Percentiles rank a stretch among this genome's conserved stretches.
Evolutionary conservation across 805 yeast genomes (phyloP).

Genomic region (Komagataella pastoris): DNA sequence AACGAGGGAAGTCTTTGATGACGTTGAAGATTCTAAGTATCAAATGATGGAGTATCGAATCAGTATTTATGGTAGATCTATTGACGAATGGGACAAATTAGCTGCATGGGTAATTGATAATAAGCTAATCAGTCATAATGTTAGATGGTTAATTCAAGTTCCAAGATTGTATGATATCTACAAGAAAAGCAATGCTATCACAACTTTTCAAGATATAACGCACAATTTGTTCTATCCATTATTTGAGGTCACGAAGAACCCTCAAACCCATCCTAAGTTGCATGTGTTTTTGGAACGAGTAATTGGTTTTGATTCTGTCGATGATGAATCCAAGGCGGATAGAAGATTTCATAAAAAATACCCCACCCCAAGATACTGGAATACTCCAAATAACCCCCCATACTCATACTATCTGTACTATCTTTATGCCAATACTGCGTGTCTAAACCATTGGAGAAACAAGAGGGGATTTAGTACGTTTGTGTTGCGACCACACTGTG

Average conservation of each 20-base stretch:
- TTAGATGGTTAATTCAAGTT: slow-evolving; percentile 92
- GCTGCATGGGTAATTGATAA: slow-evolving; percentile 95
- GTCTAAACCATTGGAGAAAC: slow-evolving; percentile 75
- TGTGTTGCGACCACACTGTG: slow-evolving; percentile 95
- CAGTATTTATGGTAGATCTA: slow-evolving; percentile 82
- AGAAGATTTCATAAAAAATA: slow-evolving; percentile 68
- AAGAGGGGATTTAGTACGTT: slow-evolving; percentile 72
- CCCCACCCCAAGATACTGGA: slow-evolving; percentile 85
- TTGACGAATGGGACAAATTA: slow-evolving; percentile 88
- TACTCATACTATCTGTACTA: slow-evolving; percentile 91
- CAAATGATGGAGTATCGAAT: slow-evolving; percentile 97
- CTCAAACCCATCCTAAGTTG: slow-evolving; percentile 80
- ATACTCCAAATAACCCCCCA: slow-evolving; percentile 76
- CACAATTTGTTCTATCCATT: slow-evolving; percentile 76
- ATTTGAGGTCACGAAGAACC: slow-evolving; percentile 81
- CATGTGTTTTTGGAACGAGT: slow-evolving; percentile 84
- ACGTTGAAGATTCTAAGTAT: slow-evolving; percentile 87
- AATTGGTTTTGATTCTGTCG: slow-evolving; percentile 96
- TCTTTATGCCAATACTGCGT: slow-evolving; percentile 72
- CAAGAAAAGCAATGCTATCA: slow-evolving; percentile 59
- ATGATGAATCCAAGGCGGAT: slow-evolving; percentile 92
- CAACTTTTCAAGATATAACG: slow-evolving; percentile 63
- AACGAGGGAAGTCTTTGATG: slow-evolving; percentile 87
- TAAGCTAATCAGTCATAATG: slow-evolving; percentile 82
- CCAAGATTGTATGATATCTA: slow-evolving; percentile 90